Evolutionary conservation across 495 filamentous ascomycete genomes (phyloP).

Genomic region (Daldinia childiae): DNA sequence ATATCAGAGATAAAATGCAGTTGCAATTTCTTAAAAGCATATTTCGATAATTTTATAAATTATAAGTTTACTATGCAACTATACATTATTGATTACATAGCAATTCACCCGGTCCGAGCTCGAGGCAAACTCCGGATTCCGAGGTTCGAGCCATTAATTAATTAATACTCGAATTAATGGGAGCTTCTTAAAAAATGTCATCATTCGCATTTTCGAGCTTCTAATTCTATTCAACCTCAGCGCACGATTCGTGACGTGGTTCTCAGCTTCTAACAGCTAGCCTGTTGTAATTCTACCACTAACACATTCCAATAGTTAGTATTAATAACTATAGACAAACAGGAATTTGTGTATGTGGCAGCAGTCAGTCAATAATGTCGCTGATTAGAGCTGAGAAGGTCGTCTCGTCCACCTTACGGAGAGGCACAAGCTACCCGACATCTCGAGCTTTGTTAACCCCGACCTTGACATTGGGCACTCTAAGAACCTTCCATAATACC

Average conservation of each 20-base stretch:
- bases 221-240: background rate
- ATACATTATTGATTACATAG: background rate
- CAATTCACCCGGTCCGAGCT: background rate
- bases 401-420: conserved; percentile 45
- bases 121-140: background rate
- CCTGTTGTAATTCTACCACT: background rate
- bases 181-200: background rate
- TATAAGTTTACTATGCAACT: no score
- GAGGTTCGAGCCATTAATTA: background rate
- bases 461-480: conserved; percentile 27
- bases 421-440: conserved; percentile 23
- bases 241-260: background rate
- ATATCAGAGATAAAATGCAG: no score
- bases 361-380: conserved; percentile 45
- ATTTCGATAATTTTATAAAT: no score
- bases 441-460: conserved; percentile 33
- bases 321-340: background rate
- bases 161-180: background rate
- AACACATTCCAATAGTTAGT: background rate
- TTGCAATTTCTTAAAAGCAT: no score
- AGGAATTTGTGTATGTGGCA: background rate
- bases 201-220: background rate
- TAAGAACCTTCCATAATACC: conserved; percentile 48
- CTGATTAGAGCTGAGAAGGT: conserved; percentile 47
- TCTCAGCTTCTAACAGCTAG: background rate